These are phyloP conservation scores for Sporothrix schenckii DNA, from an alignment of 2,329 filamentous ascomycete genomes.

Conservation along the genomic window DNA sequence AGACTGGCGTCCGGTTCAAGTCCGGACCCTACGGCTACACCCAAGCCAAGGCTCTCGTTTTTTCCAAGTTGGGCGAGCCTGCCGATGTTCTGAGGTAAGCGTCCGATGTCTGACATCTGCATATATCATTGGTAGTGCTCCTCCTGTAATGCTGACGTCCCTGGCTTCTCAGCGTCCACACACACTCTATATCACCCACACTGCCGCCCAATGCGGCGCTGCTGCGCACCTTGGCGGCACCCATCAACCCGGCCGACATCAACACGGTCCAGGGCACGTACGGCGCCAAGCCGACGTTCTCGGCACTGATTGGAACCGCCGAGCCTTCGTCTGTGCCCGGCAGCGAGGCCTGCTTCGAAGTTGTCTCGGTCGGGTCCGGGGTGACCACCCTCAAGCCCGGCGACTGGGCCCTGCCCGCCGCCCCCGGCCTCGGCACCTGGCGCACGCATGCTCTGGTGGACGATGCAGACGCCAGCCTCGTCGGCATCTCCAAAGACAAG, in stretches of 20 bases:
- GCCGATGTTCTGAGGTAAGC: conserved; percentile 66
- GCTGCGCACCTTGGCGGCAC: conserved; percentile 83
- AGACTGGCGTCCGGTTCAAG: conserved; percentile 48
- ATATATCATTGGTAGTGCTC: neutral
- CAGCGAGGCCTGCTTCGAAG: conserved; percentile 93
- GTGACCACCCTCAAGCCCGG: conserved; percentile 64
- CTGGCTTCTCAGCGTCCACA: conserved; percentile 59
- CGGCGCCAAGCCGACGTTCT: conserved; percentile 79
- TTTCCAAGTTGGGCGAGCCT: conserved; percentile 74
- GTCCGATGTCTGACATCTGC: too few species aligned
- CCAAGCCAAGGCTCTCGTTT: conserved; percentile 80
- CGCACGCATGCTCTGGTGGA: conserved; percentile 80
- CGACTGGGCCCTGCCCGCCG: conserved; percentile 91
- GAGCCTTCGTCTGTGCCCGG: conserved; percentile 77
- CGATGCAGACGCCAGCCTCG: conserved; percentile 56
- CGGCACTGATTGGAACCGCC: conserved; percentile 71
- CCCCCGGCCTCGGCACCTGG: conserved; percentile 88
- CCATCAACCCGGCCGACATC: conserved; percentile 96
- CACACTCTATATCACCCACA: conserved; percentile 74
- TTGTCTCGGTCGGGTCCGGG: conserved; percentile 68
- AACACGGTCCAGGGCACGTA: conserved; percentile 98
- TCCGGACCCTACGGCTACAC: conserved; percentile 77
- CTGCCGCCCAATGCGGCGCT: conserved; percentile 69
- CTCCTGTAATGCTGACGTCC: neutral
- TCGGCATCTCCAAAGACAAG: conserved; percentile 57